A percentile compares a stretch with the other conserved stretches of the same genome.
Conservation (phyloP, 2,329 filamentous ascomycete genomes). For the Periconia macrospinosa region DNA sequence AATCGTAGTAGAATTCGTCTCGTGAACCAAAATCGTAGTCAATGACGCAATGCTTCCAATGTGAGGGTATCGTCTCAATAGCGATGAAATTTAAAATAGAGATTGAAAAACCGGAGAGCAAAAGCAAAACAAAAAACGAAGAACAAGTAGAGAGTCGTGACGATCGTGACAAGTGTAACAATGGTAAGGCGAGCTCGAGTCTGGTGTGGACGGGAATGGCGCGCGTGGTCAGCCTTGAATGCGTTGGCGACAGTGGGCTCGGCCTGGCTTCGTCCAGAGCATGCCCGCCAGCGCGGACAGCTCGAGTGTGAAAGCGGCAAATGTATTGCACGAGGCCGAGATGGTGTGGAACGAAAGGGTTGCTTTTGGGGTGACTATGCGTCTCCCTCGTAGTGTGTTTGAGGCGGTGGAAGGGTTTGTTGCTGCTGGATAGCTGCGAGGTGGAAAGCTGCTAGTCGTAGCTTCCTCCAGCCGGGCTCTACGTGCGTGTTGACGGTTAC, state of each 20-base stretch:
- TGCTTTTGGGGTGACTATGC: background rate
- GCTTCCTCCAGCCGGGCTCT: background rate
- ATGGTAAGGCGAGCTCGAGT: constrained; percentile 5
- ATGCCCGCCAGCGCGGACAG: constrained; percentile 37
- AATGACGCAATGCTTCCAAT: constrained; percentile 1
- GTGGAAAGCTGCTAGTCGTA: background rate
- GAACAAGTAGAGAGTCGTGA: constrained; percentile 26
- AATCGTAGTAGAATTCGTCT: background rate
- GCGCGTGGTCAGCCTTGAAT: constrained; percentile 18
- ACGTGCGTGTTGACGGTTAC: background rate
- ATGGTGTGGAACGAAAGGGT: constrained; percentile 2
- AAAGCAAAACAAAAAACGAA: constrained; percentile 11
- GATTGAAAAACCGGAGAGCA: background rate
- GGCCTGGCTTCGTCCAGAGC: constrained; percentile 24
- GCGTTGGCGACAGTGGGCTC: constrained; percentile 20
- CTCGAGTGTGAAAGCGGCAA: constrained; percentile 26
- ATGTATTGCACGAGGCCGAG: constrained; percentile 13
- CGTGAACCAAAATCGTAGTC: background rate
- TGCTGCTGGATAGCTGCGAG: background rate
- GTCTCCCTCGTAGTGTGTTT: background rate
- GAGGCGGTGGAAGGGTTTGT: background rate
- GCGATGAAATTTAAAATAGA: too few species aligned
- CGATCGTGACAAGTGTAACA: constrained; percentile 31
- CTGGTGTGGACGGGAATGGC: background rate
- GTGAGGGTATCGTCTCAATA: constrained; percentile 9